Evolutionary conservation across 140 eudicot species (phyloP).

Genomic region (Ambrosia hybrid): DNA sequence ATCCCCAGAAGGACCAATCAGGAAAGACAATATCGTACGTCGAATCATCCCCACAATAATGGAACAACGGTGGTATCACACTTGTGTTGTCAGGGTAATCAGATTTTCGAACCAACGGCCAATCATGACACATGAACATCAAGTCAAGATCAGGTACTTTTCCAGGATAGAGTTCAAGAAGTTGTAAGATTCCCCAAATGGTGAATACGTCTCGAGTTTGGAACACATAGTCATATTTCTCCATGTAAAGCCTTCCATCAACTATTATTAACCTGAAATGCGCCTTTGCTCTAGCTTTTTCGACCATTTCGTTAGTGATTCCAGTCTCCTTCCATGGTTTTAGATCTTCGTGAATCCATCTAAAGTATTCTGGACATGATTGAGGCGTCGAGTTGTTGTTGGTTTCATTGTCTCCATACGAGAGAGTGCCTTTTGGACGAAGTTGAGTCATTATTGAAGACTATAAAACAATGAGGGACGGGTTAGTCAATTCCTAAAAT

Average conservation of each 20-base stretch:
- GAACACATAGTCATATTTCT: slow-evolving; percentile 52
- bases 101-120: slow-evolving; percentile 42
- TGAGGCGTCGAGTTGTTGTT: slow-evolving; percentile 14
- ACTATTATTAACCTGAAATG: slow-evolving; percentile 55
- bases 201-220: slow-evolving; percentile 87
- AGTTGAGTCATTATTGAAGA: slow-evolving; percentile 34
- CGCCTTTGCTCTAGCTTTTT: slow-evolving; percentile 52
- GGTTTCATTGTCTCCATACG: neutral
- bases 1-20: slow-evolving; percentile 98
- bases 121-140: slow-evolving; percentile 70
- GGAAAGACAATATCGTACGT: slow-evolving; percentile 79
- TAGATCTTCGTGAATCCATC: slow-evolving; percentile 91
- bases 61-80: slow-evolving; percentile 65
- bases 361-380: slow-evolving; percentile 77
- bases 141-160: slow-evolving; percentile 72
- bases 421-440: slow-evolving; percentile 18
- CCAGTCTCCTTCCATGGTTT: slow-evolving; percentile 76
- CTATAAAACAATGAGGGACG: slow-evolving; percentile 18
- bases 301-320: slow-evolving; percentile 64
- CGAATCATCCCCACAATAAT: slow-evolving; percentile 72
- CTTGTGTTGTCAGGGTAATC: slow-evolving; percentile 33
- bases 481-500: slow-evolving; percentile 13
- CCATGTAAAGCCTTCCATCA: slow-evolving; percentile 63
- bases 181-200: slow-evolving; percentile 84
- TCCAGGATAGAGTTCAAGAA: slow-evolving; percentile 74